Conservation (phyloP, 2,329 filamentous ascomycete genomes). For the Periconia macrospinosa region DNA sequence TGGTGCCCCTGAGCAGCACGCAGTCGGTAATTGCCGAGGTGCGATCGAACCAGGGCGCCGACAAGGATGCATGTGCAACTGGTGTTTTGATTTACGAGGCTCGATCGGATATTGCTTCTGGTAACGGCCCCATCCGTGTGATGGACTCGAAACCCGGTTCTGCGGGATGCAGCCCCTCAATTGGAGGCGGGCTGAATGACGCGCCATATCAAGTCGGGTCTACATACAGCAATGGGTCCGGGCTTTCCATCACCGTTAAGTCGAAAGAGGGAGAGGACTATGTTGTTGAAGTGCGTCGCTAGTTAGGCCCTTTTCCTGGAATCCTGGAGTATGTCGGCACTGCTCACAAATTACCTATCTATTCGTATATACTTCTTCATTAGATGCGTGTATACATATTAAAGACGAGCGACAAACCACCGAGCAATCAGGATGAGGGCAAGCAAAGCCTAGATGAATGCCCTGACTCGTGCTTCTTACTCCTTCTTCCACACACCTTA, state of each 20-base stretch:
- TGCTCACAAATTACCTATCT: no score
- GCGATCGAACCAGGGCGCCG: constrained; percentile 6
- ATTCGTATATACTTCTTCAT: no score
- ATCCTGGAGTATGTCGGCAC: no score
- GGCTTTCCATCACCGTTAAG: constrained; percentile 6
- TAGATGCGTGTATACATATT: no score
- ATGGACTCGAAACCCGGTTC: constrained; percentile 11
- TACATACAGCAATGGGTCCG: constrained; percentile 2
- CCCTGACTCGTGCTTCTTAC: no score
- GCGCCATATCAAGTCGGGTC: constrained; percentile 5
- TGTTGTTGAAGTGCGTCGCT: constrained; percentile 4
- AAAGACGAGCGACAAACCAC: no score
- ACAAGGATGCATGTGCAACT: constrained; percentile 9
- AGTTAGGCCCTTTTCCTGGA: not conserved
- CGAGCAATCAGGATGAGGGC: no score
- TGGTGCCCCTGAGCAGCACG: constrained; percentile 8
- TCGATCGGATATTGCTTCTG: not conserved
- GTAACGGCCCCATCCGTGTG: constrained; percentile 8
- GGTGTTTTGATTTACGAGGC: constrained; percentile 14
- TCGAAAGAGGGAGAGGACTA: constrained; percentile 8
- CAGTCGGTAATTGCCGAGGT: constrained; percentile 13
- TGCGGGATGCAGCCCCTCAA: constrained; percentile 1
- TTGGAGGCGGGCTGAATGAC: constrained; percentile 8
- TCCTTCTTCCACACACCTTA: no score
- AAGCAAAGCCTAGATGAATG: no score